Evolutionary conservation across 345 rosid genomes (phyloP), one percentile per base, ranked within the genome.

Genomic region (Brassica cretica): DNA sequence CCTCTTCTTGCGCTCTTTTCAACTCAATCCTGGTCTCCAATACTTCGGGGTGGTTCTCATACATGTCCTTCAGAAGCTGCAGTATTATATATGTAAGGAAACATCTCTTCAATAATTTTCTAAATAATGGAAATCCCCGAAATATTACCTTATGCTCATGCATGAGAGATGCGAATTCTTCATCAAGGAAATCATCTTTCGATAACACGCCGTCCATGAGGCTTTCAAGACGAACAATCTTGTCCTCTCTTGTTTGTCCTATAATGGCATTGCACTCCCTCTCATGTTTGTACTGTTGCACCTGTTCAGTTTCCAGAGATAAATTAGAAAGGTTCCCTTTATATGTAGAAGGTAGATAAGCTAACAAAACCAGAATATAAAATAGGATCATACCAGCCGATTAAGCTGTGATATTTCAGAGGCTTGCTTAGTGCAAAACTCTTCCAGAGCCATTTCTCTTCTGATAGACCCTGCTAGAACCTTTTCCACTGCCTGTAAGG

Each of bases 391-490:
- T 86, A 93, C 99, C 96, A 96, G 83, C 71, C 99, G 97, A 68
- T 90, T 91, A 61, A 93, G 93, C 83, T 91, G 98, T 80, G 75
- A 85, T 80, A 96, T 93, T 82, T 96, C 97, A 41, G 88, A 84
- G 84, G 89, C 85, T 87, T 91, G 99, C 76, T 90, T 93, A 78
- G 86, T 89, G 82, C 97, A 96, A 66, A 82, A 86, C 79, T 96
- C 98, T 85, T 96, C 98, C 64, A 93, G 76, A 79, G 97, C 99
- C 98, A 96, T 96, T 88, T 96, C 98, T 82, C 98, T 89, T 77
- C 99, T 82, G 77, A 96, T 91, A 46, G 99, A 91, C 79, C 97
- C 98, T 30, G 97, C 91, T 85, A 96, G 86, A 66, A 96, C 97
- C 85, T 90, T 93, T 88, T 89, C 91, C 77, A 93, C 97, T 62